Evolutionary conservation across 345 rosid species (phyloP), one percentile per base, ranked within the genome.

Genomic region (Heritiera littoralis): DNA sequence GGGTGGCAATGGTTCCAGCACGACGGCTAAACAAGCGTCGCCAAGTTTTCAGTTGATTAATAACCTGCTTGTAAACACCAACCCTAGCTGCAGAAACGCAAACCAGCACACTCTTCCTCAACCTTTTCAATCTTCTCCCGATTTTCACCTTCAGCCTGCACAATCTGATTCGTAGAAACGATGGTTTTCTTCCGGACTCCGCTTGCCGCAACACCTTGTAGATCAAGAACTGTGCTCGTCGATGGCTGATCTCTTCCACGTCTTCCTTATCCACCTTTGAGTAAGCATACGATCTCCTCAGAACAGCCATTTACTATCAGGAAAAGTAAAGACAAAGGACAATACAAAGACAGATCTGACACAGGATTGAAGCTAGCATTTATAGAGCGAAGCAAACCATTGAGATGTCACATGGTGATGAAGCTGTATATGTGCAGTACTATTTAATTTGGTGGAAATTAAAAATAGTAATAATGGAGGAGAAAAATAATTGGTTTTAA

Each of bases 151-250:
- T 91, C 59, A 90, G 74, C 70, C 80, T 87, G 15, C 87, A 78
- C 18, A 92, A 77, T 83, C 87, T 89, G 82, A 91, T 66, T 76
- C 89, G 80, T 60, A 85, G 17, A 61, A 82, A 88, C 11, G 85
- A 90, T 13, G 87, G 79, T 15, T 82, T 89, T 84, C 87, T 81
- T 72, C 77, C 80, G 35, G 88, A 49, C 65, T 90, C 91, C 5
- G 91, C 97, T 67, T 78, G 79, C 76, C 87, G 87, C 30, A 78
- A 32, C 17, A 74, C 88, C 80, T 89, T 93, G 89, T 93, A 89
- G 79, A 95, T 90, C 92, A 93, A 86, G 88, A 93, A 95, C 85
- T 88, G 96, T 40, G 98, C 97, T 84, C 88, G 75, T 68, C 91
- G 78, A 66, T 85, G 94, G 20, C 58, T 66, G 0, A 85, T 11